phyloP scores from a whole-genome alignment of 2,329 filamentous ascomycete species.

The Calonectria henricotiae region DNA sequence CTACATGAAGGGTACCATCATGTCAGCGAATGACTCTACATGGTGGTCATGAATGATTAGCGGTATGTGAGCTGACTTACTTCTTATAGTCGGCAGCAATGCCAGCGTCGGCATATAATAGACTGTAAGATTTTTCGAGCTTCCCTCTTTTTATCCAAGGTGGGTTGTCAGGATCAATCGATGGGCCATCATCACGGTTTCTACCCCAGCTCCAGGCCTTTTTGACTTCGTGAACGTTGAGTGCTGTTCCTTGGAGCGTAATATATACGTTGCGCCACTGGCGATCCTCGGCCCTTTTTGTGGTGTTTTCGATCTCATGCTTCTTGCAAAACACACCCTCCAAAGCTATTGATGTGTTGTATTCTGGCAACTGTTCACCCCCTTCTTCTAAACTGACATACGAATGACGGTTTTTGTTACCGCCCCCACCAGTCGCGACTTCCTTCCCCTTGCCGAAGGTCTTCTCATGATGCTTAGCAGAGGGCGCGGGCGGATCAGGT shows the following conservation, averaged over 20 bases:
- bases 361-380: constrained; percentile 69
- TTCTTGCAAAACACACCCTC: constrained; percentile 75
- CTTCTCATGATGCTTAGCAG: constrained; percentile 42
- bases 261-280: constrained; percentile 78
- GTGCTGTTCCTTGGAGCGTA: constrained; percentile 77
- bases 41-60: background rate
- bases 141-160: constrained; percentile 69
- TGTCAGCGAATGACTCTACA: constrained; percentile 11
- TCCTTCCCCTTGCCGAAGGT: constrained; percentile 43
- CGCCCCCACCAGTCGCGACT: constrained; percentile 46
- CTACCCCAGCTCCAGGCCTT: constrained; percentile 69
- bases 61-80: constrained; percentile 59
- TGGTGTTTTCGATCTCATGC: constrained; percentile 78
- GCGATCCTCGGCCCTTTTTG: constrained; percentile 74
- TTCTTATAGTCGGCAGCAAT: constrained; percentile 82
- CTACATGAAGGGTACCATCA: constrained; percentile 54
- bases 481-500: constrained; percentile 47
- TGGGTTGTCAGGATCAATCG: constrained; percentile 67
- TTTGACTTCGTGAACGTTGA: constrained; percentile 78
- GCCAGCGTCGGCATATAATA: constrained; percentile 83
- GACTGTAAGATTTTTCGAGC: constrained; percentile 78
- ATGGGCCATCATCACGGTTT: constrained; percentile 66
- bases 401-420: constrained; percentile 35
- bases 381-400: constrained; percentile 51
- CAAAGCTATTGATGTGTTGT: constrained; percentile 71